A percentile compares a stretch with the other conserved stretches of the same genome.
Conservation (phyloP, 495 filamentous ascomycete species). For the Amphirosellinia nigrospora region DNA sequence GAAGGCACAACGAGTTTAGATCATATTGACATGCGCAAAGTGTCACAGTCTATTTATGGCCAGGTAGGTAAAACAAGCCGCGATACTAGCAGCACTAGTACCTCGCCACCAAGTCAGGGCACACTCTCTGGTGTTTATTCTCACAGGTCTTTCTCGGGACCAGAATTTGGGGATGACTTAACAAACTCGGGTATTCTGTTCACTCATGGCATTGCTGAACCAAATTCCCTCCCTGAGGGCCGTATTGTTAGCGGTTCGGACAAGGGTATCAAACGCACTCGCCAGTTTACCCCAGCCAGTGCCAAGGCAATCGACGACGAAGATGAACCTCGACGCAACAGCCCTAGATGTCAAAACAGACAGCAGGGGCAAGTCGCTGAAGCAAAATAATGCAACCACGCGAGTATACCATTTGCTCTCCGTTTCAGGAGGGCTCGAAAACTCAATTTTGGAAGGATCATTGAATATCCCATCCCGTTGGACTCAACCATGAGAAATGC, state of each 20-base stretch:
- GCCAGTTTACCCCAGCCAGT: slow-evolving; percentile 53
- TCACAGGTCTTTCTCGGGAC: slow-evolving; percentile 33
- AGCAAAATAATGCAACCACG: slow-evolving; percentile 24
- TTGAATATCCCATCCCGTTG: slow-evolving; percentile 28
- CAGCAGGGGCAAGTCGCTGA: slow-evolving; percentile 29
- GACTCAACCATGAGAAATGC: slow-evolving; percentile 11
- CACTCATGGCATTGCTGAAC: slow-evolving; percentile 25
- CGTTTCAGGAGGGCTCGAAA: not conserved
- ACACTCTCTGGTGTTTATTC: slow-evolving; percentile 36
- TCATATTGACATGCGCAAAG: slow-evolving; percentile 41
- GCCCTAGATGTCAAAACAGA: slow-evolving; percentile 36
- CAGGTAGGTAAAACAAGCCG: slow-evolving; percentile 33
- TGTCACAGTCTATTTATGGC: slow-evolving; percentile 43
- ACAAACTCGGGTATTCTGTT: slow-evolving; percentile 33
- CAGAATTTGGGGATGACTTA: slow-evolving; percentile 37
- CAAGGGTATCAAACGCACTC: slow-evolving; percentile 45
- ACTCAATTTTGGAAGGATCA: slow-evolving; percentile 30
- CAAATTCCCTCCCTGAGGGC: slow-evolving; percentile 21
- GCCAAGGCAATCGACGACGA: slow-evolving; percentile 49
- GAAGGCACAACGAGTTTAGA: slow-evolving; percentile 26
- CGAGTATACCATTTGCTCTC: slow-evolving; percentile 1
- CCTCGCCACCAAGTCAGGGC: slow-evolving; percentile 36
- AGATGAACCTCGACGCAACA: slow-evolving; percentile 43
- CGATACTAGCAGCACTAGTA: slow-evolving; percentile 29
- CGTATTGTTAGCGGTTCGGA: slow-evolving; percentile 29